Base-by-base conservation (phyloP, 1,284 basidiomycete species). In the Ceratobasidium sp. region DNA sequence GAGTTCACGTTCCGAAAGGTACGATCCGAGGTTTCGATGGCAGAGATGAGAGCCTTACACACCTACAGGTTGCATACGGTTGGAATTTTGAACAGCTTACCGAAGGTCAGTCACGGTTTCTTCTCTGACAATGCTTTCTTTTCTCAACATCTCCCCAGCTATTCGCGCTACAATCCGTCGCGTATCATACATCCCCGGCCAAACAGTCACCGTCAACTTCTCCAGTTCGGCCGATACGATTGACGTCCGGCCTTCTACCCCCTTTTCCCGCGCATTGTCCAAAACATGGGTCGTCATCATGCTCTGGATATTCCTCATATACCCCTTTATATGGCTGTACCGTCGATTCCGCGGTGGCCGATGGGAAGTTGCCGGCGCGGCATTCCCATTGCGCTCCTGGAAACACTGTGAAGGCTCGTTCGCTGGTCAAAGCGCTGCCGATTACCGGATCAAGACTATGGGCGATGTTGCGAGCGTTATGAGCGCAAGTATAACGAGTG, bases 251-350 rank as follows among this genome's bases (percentile, higher is more conserved):
- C 90, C 93, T 0, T 85, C 90, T 81, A 93, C 92, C 83, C 82
- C 81, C 56, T 85, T 94, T 80, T 90, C 91, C 12, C 86, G 90
- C 64, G 87, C 88, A 80, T 87, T 93, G 53, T 90, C 91, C 51
- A 91, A 91, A 82, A 88, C 87, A 71, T 92, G 91, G 89, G 84
- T 93, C 82, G 90, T 91, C 81, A 86, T 93, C 80, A 81, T 94
- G 15, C 87, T 91, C 20, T 90, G 91, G 81, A 85, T 94, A 79
- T 86, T 90, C 20, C 84, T 93, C 79, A 86, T 94, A 78, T 94
- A 90, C 82, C 93, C 93, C 0, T 89, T 94, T 83, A 88, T 95
- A 81, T 94, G 91, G 92, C 84, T 94, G 10, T 93, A 89, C 84
- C 89, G 90, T 82, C 89, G 89, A 13, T 92, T 92, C 83, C 87